Base-by-base conservation (phyloP, 768 basidiomycete species). In the Termitomyces sp. region DNA sequence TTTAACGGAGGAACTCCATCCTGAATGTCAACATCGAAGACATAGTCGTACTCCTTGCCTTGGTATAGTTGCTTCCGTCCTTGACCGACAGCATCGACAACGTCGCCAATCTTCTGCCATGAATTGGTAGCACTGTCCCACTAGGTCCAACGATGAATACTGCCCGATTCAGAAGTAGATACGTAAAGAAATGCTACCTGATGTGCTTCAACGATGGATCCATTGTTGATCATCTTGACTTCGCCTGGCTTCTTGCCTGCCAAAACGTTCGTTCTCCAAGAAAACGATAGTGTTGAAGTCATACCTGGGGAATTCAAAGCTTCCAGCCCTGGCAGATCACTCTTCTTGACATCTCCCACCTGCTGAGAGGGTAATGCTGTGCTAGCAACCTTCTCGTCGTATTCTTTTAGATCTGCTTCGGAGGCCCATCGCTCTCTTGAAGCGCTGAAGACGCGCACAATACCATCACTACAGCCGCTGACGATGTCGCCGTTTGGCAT, bases 21-120 rank as follows among this genome's bases (percentile, higher is more conserved):
- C 66, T 92, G 82, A 28, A 98, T 88, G 66, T 98, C 97, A 36
- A 99, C 95, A 67, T 97, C 95, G 66, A 98, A 98, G n/a, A 99
- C 96, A 66, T 97, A 97, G 73, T 99, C 97, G 67, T 95, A 99
- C 73, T 98, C 96, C 67, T 88, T 87, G 18, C 97, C 97, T 64
- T 94, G 72, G 67, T 90, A 88, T n/a, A 97, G 79, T 71, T 95
- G 92, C 72, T 92, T 95, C 57, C 93, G 80, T n/a, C 85, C 84
- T 36, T 87, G 85, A 24, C 94, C 91, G 53, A 96, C 90, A 20
- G 94, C 95, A 67, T 97, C 97, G 4, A 95, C 94, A 6, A 98
- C 95, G 64, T 95, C 90, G 24, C 97, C 97, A 35, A 98, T 85
- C 69, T 95, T 96, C 70, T 92, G 84, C 97, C 97, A 99, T 26